Evolutionary conservation across 1,139 yeast species (phyloP), one percentile per base, ranked within the genome.

Genomic region (Yamadazyma sp.): DNA sequence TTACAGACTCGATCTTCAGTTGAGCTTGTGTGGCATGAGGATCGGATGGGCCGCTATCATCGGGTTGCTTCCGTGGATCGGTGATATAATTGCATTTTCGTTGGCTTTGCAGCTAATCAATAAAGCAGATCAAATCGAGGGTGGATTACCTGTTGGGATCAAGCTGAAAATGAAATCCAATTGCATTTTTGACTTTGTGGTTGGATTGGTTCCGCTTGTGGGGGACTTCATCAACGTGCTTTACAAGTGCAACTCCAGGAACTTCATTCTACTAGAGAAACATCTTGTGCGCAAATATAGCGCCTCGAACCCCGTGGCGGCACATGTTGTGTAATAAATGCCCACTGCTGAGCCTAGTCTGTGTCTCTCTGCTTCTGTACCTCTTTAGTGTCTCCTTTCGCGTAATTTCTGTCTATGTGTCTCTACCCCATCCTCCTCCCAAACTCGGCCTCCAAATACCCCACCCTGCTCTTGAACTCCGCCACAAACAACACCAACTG

Each of bases 221-320:
- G 95, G 95, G 9, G 87, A 79, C 50, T 60, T 84, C 33, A 70
- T 83, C 40, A 80, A 79, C 46, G 79, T 87, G 20, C 66, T 81
- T 39, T 87, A 83, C 63, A 83, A 85, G 63, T 80, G 89, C 40
- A 85, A 85, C 51, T 82, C 87, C 24, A 64, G 95, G 45, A 87
- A 87, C 56, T 81, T 82, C 36, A 65, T 84, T 31, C 50, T 83
- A 35, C 60, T 85, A 50, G 91, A 86, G 55, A 70, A 73, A 41
- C 65, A 77, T 47, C 61, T 84, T 49, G 70, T 73, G 28, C 64
- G 68, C 34, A 77, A 77, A 50, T 63, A 73, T 45, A 44, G 41
- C 18, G 28, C 18, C 10, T 28, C 16, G 31, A 28, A 16, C 12
- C 20, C 20, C 20, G 31, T 28, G 31, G 6, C 31, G 5, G 20